Percentiles rank a stretch among this genome's conserved stretches.
These are phyloP conservation scores for Narthecium ossifragum DNA, from an alignment of 106 monocot species.

Conservation along the genomic window DNA sequence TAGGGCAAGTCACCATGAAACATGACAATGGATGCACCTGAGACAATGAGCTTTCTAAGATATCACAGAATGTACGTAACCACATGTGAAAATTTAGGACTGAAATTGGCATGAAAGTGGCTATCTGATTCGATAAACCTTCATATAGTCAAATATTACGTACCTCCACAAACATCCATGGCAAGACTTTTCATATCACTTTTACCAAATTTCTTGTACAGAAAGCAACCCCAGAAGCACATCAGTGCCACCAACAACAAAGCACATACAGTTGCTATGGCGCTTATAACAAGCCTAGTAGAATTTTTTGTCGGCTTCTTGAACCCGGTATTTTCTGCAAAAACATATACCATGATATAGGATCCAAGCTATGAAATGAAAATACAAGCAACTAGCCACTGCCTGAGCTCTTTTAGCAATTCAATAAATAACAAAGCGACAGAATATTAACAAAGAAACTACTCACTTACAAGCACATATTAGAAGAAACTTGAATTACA, in stretches of 20 bases:
- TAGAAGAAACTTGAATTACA: too few relatives aligned
- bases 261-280: slow-evolving; percentile 90
- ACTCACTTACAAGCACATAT: too few relatives aligned
- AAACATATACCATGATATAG: neutral
- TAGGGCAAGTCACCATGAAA: slow-evolving; percentile 99
- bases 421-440: too few relatives aligned
- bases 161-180: slow-evolving; percentile 78
- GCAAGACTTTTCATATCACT: slow-evolving; percentile 49
- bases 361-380: neutral
- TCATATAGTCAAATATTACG: neutral
- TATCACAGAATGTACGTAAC: slow-evolving; percentile 4
- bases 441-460: neutral
- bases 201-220: slow-evolving; percentile 94
- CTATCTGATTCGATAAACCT: neutral
- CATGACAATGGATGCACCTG: slow-evolving; percentile 93
- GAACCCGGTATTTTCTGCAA: slow-evolving; percentile 25
- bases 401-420: too few relatives aligned
- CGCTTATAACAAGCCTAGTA: slow-evolving; percentile 86
- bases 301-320: slow-evolving; percentile 43
- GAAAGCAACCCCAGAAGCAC: slow-evolving; percentile 99
- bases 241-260: slow-evolving; percentile 88
- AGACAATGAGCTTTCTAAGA: slow-evolving; percentile 9
- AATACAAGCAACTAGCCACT: too few relatives aligned
- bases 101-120: neutral
- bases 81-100: neutral